A percentile compares a stretch with the other conserved stretches of the same genome.
Evolutionary conservation across 108 stramenopile genomes (phyloP).

Genomic region (Stephanodiscus minutulus): DNA sequence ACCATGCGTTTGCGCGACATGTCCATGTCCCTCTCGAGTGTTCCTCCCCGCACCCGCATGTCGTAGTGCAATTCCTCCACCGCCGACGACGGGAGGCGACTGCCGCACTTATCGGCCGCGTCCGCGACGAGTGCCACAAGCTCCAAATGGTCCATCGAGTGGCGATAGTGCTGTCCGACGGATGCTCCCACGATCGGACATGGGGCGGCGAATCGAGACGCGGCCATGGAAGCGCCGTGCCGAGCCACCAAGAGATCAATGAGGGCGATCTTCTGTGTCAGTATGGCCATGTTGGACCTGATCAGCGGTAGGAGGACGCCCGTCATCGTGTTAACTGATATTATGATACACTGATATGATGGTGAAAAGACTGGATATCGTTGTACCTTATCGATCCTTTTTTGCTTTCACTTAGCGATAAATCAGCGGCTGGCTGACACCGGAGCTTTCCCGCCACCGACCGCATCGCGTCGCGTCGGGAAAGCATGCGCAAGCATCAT

Average conservation of each 20-base stretch:
- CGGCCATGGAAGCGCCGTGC: conserved; percentile 54
- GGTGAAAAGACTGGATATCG: no score
- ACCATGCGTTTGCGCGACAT: conserved; percentile 65
- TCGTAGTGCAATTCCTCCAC: conserved; percentile 70
- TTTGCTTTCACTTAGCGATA: no score
- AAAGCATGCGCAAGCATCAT: not conserved
- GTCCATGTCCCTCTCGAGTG: conserved; percentile 66
- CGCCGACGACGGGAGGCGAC: not conserved
- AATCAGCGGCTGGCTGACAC: not conserved
- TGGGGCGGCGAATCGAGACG: conserved; percentile 45
- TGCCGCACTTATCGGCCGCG: not conserved
- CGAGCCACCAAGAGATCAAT: conserved; percentile 52
- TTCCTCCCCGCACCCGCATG: conserved; percentile 70
- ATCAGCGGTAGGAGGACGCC: conserved; percentile 43
- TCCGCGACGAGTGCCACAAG: conserved; percentile 56
- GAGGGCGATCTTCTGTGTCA: conserved; percentile 75
- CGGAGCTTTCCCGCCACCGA: not conserved
- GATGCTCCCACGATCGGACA: conserved; percentile 81
- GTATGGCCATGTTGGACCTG: conserved; percentile 61
- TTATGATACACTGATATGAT: no score
- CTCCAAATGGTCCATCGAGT: conserved; percentile 90
- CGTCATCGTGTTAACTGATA: no score
- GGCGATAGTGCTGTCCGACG: conserved; percentile 90
- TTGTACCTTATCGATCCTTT: no score
- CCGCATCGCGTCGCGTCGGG: no score